phyloP scores from a whole-genome alignment of 2,329 filamentous ascomycete species.

The Trichoderma sp. region DNA sequence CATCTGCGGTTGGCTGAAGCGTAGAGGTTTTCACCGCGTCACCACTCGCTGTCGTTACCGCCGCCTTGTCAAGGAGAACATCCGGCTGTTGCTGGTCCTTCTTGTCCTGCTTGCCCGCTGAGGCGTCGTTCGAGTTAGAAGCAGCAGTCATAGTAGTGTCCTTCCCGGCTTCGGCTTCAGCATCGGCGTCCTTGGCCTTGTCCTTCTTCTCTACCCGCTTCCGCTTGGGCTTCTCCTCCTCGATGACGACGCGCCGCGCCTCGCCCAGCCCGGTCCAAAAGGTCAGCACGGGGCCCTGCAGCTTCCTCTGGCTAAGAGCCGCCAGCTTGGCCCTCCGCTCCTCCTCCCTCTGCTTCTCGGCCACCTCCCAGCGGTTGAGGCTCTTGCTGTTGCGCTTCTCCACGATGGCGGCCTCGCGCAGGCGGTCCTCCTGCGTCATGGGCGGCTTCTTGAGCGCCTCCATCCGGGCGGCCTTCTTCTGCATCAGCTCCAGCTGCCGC shows the following conservation, averaged over 20 bases:
- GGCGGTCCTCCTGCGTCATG: constrained; percentile 83
- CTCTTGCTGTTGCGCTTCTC: constrained; percentile 89
- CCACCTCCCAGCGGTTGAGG: constrained; percentile 89
- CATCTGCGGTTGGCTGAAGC: constrained; percentile 25
- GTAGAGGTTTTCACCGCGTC: constrained; percentile 6
- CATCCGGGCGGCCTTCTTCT: constrained; percentile 68
- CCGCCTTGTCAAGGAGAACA: not conserved
- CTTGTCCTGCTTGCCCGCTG: constrained; percentile 12
- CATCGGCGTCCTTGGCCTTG: constrained; percentile 33
- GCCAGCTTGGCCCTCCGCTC: constrained; percentile 81
- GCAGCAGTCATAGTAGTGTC: constrained; percentile 8
- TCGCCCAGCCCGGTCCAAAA: constrained; percentile 92
- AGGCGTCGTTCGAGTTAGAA: not conserved
- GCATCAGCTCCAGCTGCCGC: constrained; percentile 69
- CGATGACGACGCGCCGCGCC: constrained; percentile 65
- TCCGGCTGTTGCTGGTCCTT: constrained; percentile 11
- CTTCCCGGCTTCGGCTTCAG: constrained; percentile 32
- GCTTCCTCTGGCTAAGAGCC: constrained; percentile 80
- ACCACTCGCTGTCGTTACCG: not conserved
- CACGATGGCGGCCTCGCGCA: constrained; percentile 78
- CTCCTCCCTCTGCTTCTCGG: constrained; percentile 84
- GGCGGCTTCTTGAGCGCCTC: constrained; percentile 75
- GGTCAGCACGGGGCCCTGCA: constrained; percentile 86
- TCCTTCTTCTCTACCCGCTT: constrained; percentile 49
- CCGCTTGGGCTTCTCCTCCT: constrained; percentile 64